Conservation (phyloP, 768 basidiomycete genomes). For the Mycena leptocephala region DNA sequence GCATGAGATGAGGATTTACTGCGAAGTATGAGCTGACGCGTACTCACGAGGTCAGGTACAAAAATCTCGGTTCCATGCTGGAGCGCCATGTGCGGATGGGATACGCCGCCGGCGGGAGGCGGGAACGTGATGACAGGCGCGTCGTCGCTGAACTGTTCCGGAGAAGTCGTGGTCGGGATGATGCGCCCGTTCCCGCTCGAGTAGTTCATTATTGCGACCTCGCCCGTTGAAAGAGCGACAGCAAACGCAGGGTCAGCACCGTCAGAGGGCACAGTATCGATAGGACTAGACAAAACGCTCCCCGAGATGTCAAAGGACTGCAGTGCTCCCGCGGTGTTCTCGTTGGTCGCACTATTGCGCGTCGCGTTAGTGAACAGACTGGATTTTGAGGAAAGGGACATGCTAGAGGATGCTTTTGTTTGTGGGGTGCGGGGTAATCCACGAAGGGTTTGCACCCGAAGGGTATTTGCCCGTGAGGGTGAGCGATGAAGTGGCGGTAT, state of each 20-base stretch:
- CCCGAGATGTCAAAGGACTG: constrained; percentile 72
- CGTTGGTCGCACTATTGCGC: constrained; percentile 71
- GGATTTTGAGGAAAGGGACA: constrained; percentile 39
- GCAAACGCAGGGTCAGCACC: constrained; percentile 71
- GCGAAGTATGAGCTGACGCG: not conserved
- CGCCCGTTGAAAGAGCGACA: constrained; percentile 65
- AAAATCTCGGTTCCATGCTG: constrained; percentile 72
- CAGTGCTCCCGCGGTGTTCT: constrained; percentile 61
- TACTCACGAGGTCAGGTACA: constrained; percentile 75
- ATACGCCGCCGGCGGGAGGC: constrained; percentile 55
- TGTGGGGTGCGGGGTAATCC: constrained; percentile 72
- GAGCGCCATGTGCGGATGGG: constrained; percentile 80
- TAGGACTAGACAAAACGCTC: constrained; percentile 61
- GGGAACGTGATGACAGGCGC: constrained; percentile 72
- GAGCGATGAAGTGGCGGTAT: constrained; percentile 63
- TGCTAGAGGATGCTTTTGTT: constrained; percentile 77
- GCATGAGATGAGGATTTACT: not conserved
- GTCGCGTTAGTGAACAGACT: not conserved
- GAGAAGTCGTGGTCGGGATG: constrained; percentile 63
- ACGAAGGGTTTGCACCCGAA: constrained; percentile 70
- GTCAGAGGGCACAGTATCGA: constrained; percentile 65
- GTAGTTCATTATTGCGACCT: constrained; percentile 77
- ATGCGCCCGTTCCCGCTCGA: constrained; percentile 69
- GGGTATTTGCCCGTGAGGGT: constrained; percentile 64
- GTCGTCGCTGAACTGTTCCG: constrained; percentile 48